Evolutionary conservation across 1,284 basidiomycete species (phyloP).

Genomic region (Ustilago esculenta): DNA sequence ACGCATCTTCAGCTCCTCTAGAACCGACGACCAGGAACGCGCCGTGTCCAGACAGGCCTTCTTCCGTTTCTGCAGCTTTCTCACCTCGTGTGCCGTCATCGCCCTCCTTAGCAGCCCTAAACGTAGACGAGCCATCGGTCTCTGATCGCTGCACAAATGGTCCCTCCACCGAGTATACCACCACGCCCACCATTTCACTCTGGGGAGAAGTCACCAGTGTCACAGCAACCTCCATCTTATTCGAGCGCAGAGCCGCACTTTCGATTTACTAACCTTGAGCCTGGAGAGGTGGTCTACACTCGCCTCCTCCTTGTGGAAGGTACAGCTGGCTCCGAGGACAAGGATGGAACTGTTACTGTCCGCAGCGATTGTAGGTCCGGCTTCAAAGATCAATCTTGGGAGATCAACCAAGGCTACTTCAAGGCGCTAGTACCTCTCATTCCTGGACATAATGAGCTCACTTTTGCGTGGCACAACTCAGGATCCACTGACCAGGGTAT

Average conservation of each 20-base stretch:
- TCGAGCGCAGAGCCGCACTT: background rate
- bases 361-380: constrained; percentile 7
- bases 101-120: constrained; percentile 57
- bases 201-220: background rate
- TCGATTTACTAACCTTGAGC: constrained; percentile 24
- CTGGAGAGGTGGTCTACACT: constrained; percentile 28
- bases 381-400: constrained; percentile 31
- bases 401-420: constrained; percentile 38
- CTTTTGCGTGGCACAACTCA: constrained; percentile 7
- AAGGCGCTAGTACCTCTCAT: constrained; percentile 43
- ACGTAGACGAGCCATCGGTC: constrained; percentile 45
- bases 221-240: background rate
- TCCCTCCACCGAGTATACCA: constrained; percentile 3
- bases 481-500: background rate
- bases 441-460: constrained; percentile 24
- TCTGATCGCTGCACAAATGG: constrained; percentile 9
- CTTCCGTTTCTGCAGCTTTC: constrained; percentile 60
- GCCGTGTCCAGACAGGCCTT: constrained; percentile 60
- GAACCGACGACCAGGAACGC: constrained; percentile 56
- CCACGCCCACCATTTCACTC: background rate
- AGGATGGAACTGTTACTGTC: constrained; percentile 14
- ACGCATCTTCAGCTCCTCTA: constrained; percentile 58
- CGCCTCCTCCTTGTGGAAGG: constrained; percentile 42
- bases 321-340: background rate
- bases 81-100: constrained; percentile 58